Evolutionary conservation across 2,329 filamentous ascomycete species (phyloP), one percentile per base, ranked within the genome.

Genomic region (Fusarium sp.): DNA sequence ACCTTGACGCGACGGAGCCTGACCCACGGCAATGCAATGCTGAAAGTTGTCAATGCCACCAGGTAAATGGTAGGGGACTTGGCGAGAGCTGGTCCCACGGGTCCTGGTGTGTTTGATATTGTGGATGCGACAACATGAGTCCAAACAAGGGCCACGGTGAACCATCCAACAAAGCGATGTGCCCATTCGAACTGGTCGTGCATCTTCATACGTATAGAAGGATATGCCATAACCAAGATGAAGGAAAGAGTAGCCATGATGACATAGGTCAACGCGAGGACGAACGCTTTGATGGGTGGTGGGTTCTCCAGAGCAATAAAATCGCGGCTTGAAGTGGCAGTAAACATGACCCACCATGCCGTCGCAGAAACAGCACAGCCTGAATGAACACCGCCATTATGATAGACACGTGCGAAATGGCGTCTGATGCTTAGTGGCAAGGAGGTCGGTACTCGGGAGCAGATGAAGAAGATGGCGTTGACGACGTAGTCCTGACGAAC

Each of bases 91-190:
- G 59, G 16, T 0, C 71, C 74, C 16, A 76, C 16, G 0, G 71
- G 48, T 1, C 54, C 74, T 13, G 45, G n/a, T 1, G 60, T 37
- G 1, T 58, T 20, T 0, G 72, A 61, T 2, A 67, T 69, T 2
- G 93, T 91, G 64, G 91, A 88, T 39, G 91, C 83, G 52, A 92
- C 77, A 14, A 88, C 83, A 69, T 93, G 87, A 0, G 78, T 84
- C 87, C 92, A 91, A 73, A 94, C 90, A 20, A 93, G 81, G 8
- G 82, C 84, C 4, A 93, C 83, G 14, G 89, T 85, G 18, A 86
- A 84, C 92, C 92, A 94, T 10, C 91, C 92, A 2, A 86, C 87
- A 77, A 92, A 93, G 48, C 92, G 91, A 81, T 94, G 92, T 39
- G 87, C 87, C 61, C 88, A 82, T 81, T 94, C 92, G 77, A 93